Base-by-base conservation (phyloP, 2,329 filamentous ascomycete genomes). In the Alternaria panax region DNA sequence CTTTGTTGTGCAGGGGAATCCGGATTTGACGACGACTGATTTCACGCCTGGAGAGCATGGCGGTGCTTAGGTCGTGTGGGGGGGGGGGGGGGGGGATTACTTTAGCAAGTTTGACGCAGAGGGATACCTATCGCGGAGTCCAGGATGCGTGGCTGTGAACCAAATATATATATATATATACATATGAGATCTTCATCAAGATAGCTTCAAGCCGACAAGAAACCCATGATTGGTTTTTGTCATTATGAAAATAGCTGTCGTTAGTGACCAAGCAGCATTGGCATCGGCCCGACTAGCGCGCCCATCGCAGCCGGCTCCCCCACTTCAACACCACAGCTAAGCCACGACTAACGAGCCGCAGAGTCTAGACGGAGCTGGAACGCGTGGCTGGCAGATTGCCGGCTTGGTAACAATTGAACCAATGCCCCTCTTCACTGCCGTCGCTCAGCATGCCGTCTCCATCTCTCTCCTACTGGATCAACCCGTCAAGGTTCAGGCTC, bases 1-100 rank as follows among this genome's bases (percentile, higher is more conserved):
- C 0, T 78, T 76, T 42, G 78, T 81, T 45, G 54, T 81, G 22
- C 75, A 76, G 11, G 79, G 79, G 1, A 71, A 76, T 51, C 72
- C 56, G 40, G 69, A 81, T 53, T 56, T 80, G 66, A 70, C 68
- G 14, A 65, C 70, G 51, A 79, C 75, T 7, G 75, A 80, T 45
- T 81, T 80, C 22, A 38, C 47, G 27, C 54, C 50, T 2, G 54
- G 36, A 3, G 36, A 20, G 7, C 58, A 57, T 34, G 38, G 43
- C 7, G 50, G 48, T 32, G 53, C 57, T 11, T 51, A 45, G n/a
- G 2, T n/a, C n/a, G n/a, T n/a, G n/a, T n/a, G n/a, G n/a, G n/a
- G n/a, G n/a, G n/a, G n/a, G n/a, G n/a, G n/a, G n/a, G n/a, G n/a
- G n/a, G n/a, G n/a, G n/a, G n/a, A n/a, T n/a, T n/a, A n/a, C n/a